Base-by-base conservation (phyloP, 306 rosid species). In the Quercus glauca region DNA sequence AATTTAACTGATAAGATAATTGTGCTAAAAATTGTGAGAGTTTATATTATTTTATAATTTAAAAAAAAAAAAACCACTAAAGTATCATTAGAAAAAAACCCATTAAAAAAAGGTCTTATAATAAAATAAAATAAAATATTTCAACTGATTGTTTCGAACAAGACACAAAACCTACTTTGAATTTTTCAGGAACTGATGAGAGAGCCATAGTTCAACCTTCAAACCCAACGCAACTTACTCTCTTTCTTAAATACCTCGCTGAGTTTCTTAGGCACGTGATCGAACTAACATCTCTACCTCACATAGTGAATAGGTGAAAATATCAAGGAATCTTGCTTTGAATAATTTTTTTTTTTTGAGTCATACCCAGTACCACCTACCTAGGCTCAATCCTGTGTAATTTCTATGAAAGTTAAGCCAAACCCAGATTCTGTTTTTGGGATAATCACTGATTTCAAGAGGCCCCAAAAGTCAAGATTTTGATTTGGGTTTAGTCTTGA, bases 361-460 rank as follows among this genome's bases (percentile, higher is more conserved):
- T 65, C 75, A 52, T 33, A 68, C 78, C 69, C 63, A 37, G 51
- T 31, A 74, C n/a, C 52, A 74, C 23, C 52, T 17, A 63, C 25
- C 79, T 11, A 4, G 70, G 60, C 73, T 33, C 81, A 78, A 37
- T 75, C 63, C 73, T 80, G 80, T 61, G 18, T 57, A 73, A 75
- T 65, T 73, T 3, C 79, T 76, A 73, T 55, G 69, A 28, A 26
- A 23, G 19, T 49, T 55, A 33, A 65, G 69, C 12, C 28, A 61
- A 71, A 63, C 60, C 73, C 63, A 13, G 79, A 64, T 63, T 15
- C 5, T 18, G 28, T 29, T 20, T 76, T 76, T 65, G 60, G 53
- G 15, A 14, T 53, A 63, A 26, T 63, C 3, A 63, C 41, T 28
- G 19, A 29, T 15, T 63, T 28, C 69, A 9, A 21, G 28, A 19